A percentile compares a stretch with the other conserved stretches of the same genome.
phyloP scores from a whole-genome alignment of 2,329 filamentous ascomycete species.

The Claviceps sorghi region DNA sequence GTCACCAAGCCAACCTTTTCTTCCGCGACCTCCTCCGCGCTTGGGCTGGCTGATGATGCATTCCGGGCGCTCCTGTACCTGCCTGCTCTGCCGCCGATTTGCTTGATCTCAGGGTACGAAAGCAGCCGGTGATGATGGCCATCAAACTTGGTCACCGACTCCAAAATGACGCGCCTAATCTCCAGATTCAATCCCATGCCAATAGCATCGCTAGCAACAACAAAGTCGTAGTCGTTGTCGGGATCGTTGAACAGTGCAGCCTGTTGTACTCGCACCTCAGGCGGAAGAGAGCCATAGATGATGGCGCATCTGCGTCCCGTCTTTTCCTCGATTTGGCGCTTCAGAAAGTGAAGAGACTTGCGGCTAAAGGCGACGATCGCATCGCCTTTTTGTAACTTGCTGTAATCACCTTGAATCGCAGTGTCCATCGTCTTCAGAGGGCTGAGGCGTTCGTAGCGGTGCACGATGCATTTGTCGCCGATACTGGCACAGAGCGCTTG shows the following conservation, averaged over 20 bases:
- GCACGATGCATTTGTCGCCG: slow-evolving; percentile 71
- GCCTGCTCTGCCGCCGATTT: slow-evolving; percentile 86
- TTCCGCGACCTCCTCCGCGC: slow-evolving; percentile 15
- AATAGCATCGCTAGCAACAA: slow-evolving; percentile 90
- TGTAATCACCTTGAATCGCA: slow-evolving; percentile 50
- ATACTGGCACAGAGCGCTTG: slow-evolving; percentile 60
- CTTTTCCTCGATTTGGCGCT: slow-evolving; percentile 56
- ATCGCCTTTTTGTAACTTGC: slow-evolving; percentile 69
- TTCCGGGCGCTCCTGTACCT: slow-evolving; percentile 56
- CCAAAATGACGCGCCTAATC: slow-evolving; percentile 83
- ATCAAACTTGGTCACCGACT: slow-evolving; percentile 59
- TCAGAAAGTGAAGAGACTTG: slow-evolving; percentile 65
- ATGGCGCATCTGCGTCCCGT: slow-evolving; percentile 78
- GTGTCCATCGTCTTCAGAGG: slow-evolving; percentile 51
- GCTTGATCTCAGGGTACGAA: slow-evolving; percentile 67
- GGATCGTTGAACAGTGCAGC: slow-evolving; percentile 90
- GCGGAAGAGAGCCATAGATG: slow-evolving; percentile 81
- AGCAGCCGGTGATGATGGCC: slow-evolving; percentile 44
- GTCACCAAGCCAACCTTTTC: slow-evolving; percentile 61
- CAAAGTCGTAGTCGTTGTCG: slow-evolving; percentile 84
- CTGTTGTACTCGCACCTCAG: slow-evolving; percentile 84
- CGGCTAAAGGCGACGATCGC: slow-evolving; percentile 81
- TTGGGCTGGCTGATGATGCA: slow-evolving; percentile 5
- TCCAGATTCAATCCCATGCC: slow-evolving; percentile 94
- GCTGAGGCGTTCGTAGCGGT: slow-evolving; percentile 72